Evolutionary conservation across 441 rosid species (phyloP).

Genomic region (Francoa sonchifolia): DNA sequence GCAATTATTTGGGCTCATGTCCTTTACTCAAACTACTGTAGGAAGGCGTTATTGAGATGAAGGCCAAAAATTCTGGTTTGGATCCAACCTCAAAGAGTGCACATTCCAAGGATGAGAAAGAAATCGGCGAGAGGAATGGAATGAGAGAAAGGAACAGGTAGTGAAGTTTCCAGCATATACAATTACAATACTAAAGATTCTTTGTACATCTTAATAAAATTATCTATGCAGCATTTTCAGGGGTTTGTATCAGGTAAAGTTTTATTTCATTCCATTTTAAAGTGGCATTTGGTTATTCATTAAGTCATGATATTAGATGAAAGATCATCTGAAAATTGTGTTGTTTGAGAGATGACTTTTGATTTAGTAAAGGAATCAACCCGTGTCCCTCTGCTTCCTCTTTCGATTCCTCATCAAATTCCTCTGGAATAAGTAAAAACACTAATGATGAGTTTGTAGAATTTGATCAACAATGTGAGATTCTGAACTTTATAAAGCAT

Average conservation of each 20-base stretch:
- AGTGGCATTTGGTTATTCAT: not conserved
- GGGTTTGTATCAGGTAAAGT: not conserved
- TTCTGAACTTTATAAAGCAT: not conserved
- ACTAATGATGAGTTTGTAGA: too few relatives aligned
- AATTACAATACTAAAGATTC: too few relatives aligned
- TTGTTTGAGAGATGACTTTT: not conserved
- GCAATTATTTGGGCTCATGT: slow-evolving; percentile 99
- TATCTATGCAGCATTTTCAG: too few relatives aligned
- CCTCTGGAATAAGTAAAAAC: too few relatives aligned
- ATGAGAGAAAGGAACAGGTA: slow-evolving; percentile 59
- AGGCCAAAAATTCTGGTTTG: slow-evolving; percentile 30
- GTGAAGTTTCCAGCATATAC: slow-evolving; percentile 3
- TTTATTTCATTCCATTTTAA: not conserved
- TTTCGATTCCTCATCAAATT: too few relatives aligned
- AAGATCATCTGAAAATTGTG: not conserved
- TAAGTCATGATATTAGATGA: not conserved
- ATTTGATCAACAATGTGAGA: too few relatives aligned
- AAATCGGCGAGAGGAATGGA: slow-evolving; percentile 41
- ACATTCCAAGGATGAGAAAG: slow-evolving; percentile 33
- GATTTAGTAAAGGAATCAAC: too few relatives aligned
- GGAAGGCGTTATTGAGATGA: slow-evolving; percentile 55
- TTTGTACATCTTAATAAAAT: too few relatives aligned
- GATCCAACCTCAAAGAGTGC: slow-evolving; percentile 27
- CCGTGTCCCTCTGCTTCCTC: too few relatives aligned
- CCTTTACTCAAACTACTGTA: slow-evolving; percentile 99